Evolutionary conservation across 208 protist species (phyloP).

Genomic region (Crithidia brevicula): DNA sequence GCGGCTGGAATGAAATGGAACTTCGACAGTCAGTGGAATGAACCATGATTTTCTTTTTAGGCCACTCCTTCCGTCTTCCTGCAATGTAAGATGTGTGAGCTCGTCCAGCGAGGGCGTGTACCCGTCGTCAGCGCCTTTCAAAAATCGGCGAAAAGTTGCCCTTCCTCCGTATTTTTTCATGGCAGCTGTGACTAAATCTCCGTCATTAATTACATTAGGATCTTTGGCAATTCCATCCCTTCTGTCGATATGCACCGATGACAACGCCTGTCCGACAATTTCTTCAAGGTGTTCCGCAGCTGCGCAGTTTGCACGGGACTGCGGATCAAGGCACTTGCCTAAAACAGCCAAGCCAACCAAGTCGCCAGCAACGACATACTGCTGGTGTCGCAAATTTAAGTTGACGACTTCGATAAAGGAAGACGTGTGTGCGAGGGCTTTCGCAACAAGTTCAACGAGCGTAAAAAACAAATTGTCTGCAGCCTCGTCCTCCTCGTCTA

Average conservation of each 20-base stretch:
- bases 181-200: slow-evolving; percentile 76
- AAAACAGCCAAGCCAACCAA: slow-evolving; percentile 67
- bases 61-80: slow-evolving; percentile 86
- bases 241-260: slow-evolving; percentile 59
- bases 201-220: slow-evolving; percentile 34
- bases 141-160: slow-evolving; percentile 72
- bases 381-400: slow-evolving; percentile 76
- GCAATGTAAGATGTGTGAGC: slow-evolving; percentile 77
- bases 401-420: slow-evolving; percentile 88
- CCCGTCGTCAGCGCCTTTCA: slow-evolving; percentile 84
- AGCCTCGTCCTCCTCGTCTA: slow-evolving; percentile 47
- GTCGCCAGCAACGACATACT: slow-evolving; percentile 89
- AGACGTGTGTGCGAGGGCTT: slow-evolving; percentile 64
- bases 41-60: slow-evolving; percentile 92
- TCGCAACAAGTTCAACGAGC: slow-evolving; percentile 79
- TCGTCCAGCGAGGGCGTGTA: slow-evolving; percentile 76
- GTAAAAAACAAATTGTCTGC: slow-evolving; percentile 76
- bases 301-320: slow-evolving; percentile 75
- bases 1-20: slow-evolving; percentile 85
- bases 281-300: slow-evolving; percentile 22
- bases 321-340: slow-evolving; percentile 88
- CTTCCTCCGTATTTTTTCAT: slow-evolving; percentile 65
- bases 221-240: slow-evolving; percentile 68
- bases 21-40: slow-evolving; percentile 75
- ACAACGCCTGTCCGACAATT: slow-evolving; percentile 49